Evolutionary conservation across 257 asterid species (phyloP).

Genomic region (Handroanthus guayacan): DNA sequence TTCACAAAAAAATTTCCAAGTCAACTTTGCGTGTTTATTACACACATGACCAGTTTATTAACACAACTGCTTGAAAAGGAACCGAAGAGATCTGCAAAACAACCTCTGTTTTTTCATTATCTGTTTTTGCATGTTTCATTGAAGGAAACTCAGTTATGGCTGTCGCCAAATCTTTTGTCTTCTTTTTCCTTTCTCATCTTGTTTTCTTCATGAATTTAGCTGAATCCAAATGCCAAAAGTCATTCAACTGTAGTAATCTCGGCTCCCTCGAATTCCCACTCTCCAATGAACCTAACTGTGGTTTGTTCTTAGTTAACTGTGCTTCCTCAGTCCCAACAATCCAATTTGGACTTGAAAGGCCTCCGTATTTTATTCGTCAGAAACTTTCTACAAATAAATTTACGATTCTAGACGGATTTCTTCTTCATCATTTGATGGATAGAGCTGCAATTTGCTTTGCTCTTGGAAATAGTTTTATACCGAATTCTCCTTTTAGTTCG

Average conservation of each 20-base stretch:
- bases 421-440: not conserved
- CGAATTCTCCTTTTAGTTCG: constrained; percentile 31
- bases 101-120: no score
- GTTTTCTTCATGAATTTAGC: constrained; percentile 21
- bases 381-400: not conserved
- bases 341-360: constrained; percentile 17
- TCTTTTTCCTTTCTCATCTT: constrained; percentile 28
- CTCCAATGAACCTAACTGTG: constrained; percentile 36
- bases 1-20: no score
- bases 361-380: not conserved
- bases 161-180: not conserved
- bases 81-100: no score
- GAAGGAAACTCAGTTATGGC: no score
- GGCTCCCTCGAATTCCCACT: constrained; percentile 45
- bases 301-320: constrained; percentile 40
- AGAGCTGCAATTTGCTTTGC: constrained; percentile 22
- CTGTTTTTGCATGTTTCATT: no score
- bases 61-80: no score
- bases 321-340: constrained; percentile 27
- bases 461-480: not conserved
- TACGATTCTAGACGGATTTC: not conserved
- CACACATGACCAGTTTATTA: no score
- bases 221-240: constrained; percentile 35
- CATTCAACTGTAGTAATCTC: constrained; percentile 43
- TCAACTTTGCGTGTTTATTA: no score